Conservation (phyloP, 176 grass and related monocot species). For the Thinopyrum elongatum region DNA sequence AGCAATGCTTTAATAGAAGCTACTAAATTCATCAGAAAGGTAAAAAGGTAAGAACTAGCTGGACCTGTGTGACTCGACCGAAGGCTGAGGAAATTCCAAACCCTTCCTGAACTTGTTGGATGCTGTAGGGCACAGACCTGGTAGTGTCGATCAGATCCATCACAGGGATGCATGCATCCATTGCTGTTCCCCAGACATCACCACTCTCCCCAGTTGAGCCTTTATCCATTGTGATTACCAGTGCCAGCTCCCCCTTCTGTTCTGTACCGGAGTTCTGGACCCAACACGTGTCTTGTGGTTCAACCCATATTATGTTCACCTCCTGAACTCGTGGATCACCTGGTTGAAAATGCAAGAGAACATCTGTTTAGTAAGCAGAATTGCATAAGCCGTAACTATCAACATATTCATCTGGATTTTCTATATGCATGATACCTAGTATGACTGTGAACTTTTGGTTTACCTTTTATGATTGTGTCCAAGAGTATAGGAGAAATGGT, state of each 20-base stretch:
- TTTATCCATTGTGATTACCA: constrained; percentile 49
- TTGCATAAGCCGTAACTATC: neutral
- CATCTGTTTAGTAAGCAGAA: constrained; percentile 22
- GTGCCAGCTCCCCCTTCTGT: constrained; percentile 45
- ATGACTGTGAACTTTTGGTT: constrained; percentile 10
- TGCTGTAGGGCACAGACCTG: constrained; percentile 49
- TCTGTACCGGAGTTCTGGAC: constrained; percentile 37
- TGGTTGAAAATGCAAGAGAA: constrained; percentile 23
- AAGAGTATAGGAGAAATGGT: constrained; percentile 53
- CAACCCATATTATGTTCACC: constrained; percentile 49
- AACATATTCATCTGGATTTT: constrained; percentile 4
- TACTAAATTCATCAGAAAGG: constrained; percentile 21
- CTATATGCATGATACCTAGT: constrained; percentile 6
- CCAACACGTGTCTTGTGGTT: constrained; percentile 45
- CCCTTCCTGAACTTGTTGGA: constrained; percentile 47
- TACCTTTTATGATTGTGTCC: constrained; percentile 67
- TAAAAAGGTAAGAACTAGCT: neutral
- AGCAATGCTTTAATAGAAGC: constrained; percentile 1
- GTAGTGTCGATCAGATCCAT: constrained; percentile 63
- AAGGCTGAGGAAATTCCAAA: constrained; percentile 54
- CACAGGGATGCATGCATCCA: constrained; percentile 67
- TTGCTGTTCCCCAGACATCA: constrained; percentile 46
- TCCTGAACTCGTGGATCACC: constrained; percentile 59
- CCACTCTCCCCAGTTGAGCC: constrained; percentile 23
- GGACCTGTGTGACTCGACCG: constrained; percentile 46